Base-by-base conservation (phyloP, 768 basidiomycete genomes). In the Lyophyllum semitale region DNA sequence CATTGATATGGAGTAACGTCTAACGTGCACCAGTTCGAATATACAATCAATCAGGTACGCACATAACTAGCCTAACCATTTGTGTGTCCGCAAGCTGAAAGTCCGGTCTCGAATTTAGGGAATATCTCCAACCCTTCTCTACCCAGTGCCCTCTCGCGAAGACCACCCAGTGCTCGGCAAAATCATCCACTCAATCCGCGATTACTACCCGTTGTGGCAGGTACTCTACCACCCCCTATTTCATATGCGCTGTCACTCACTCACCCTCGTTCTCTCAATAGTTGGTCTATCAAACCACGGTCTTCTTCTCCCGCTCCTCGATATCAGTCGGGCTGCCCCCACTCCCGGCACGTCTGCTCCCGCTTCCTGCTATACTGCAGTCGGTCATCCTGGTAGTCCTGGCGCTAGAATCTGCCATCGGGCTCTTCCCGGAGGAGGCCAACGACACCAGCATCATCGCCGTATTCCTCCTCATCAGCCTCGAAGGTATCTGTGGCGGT, bases 121-220 rank as follows among this genome's bases (percentile, higher is more conserved):
- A 29, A 84, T 98, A 8, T 81, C 93, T 17, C 95, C 96, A 0
- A 96, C 94, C 0, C 75, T 98, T 17, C 68, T 98, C 5, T 98
- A 95, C 67, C 87, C 93, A 5, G 81, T 96, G 11, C 95, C 95
- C 0, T 77, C 81, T 0, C 66, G 77, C 1, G 80, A 83, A 7
- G 72, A 74, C 4, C 77, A 87, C 57, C 80, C 84, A 51, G 47
- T 93, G 12, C 77, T 96, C 47, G 83, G 86, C 65, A 83, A 80
- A 65, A 80, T 98, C 55, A 91, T 98, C 53, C 85, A 91, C 63
- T 86, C 84, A 1, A 78, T 94, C 18, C 81, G 93, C 33, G 96
- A 98, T 66, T 98, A 95, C 68, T 98, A 98, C 71, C 95, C 95
- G 1, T 81, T 96, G 37, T 97, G 94, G 91, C 92, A 93, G 86